phyloP scores from a whole-genome alignment of 495 filamentous ascomycete genomes.

The Penicillium pancosmium region DNA sequence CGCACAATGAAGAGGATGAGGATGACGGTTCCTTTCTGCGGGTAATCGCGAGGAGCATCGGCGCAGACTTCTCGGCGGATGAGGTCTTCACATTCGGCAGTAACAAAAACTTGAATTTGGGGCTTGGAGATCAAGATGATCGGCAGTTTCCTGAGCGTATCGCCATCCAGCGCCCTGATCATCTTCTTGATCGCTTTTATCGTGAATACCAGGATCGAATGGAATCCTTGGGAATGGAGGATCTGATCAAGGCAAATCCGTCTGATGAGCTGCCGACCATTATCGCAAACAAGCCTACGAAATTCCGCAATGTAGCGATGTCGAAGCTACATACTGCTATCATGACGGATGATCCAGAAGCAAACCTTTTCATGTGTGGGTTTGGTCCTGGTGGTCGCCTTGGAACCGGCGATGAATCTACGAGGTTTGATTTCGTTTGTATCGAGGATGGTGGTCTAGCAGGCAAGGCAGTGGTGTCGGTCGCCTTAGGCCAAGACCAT shows the following conservation, averaged over 20 bases:
- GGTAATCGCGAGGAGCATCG: conserved; percentile 30
- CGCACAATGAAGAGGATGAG: conserved; percentile 37
- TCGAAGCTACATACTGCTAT: conserved; percentile 93
- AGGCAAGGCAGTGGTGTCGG: conserved; percentile 67
- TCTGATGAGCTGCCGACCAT: conserved; percentile 63
- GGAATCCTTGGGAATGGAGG: conserved; percentile 32
- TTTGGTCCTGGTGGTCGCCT: conserved; percentile 89
- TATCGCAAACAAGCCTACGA: conserved; percentile 67
- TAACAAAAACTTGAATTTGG: conserved; percentile 91
- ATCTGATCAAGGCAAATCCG: conserved; percentile 24
- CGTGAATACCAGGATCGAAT: conserved; percentile 54
- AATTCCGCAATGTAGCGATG: conserved; percentile 76
- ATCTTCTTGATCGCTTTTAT: conserved; percentile 71
- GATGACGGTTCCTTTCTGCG: conserved; percentile 34
- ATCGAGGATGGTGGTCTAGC: conserved; percentile 72
- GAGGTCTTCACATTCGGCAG: conserved; percentile 93
- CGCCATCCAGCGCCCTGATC: conserved; percentile 73
- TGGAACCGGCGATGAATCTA: conserved; percentile 86
- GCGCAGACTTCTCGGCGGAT: conserved; percentile 62
- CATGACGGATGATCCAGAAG: conserved; percentile 84
- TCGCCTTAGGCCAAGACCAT: conserved; percentile 90
- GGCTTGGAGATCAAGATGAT: conserved; percentile 91
- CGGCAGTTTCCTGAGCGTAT: conserved; percentile 90
- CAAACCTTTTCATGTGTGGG: conserved; percentile 91
- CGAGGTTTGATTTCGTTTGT: conserved; percentile 79